These are phyloP conservation scores for Paramecium sexaurelia DNA, from an alignment of 73 alveolate genomes.

Conservation along the genomic window DNA sequence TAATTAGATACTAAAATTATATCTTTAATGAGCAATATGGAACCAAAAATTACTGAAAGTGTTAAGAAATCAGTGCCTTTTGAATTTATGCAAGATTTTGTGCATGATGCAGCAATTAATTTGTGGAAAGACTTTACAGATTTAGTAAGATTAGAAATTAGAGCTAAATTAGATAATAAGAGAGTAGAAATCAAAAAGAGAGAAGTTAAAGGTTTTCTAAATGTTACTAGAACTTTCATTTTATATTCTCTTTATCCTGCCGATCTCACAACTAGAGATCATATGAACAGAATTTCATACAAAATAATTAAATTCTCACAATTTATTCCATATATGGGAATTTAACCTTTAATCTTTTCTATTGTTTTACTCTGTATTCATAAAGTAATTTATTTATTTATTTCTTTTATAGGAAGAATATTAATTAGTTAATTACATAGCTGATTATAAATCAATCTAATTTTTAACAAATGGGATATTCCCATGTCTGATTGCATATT, in stretches of 20 bases:
- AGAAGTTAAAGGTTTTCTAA: background rate
- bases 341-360: background rate
- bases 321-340: background rate
- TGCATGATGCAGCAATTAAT: background rate
- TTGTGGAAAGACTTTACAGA: slow-evolving; percentile 42
- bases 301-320: background rate
- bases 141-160: slow-evolving; percentile 8
- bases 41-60: slow-evolving; percentile 15
- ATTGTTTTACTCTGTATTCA: background rate
- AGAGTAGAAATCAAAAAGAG: background rate
- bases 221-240: background rate
- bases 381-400: background rate
- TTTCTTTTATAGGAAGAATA: background rate
- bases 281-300: background rate
- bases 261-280: slow-evolving; percentile 9
- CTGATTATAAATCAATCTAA: background rate
- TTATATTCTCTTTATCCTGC: slow-evolving; percentile 39
- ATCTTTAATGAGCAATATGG: background rate
- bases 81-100: background rate
- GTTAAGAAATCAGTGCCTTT: background rate
- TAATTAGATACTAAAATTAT: background rate
- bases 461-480: slow-evolving; percentile 4
- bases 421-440: slow-evolving; percentile 35
- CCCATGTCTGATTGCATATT: slow-evolving; percentile 5
- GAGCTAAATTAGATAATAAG: background rate